These are phyloP conservation scores for Porphyrellus sp. DNA, from an alignment of 1,284 basidiomycete species.

Conservation along the genomic window DNA sequence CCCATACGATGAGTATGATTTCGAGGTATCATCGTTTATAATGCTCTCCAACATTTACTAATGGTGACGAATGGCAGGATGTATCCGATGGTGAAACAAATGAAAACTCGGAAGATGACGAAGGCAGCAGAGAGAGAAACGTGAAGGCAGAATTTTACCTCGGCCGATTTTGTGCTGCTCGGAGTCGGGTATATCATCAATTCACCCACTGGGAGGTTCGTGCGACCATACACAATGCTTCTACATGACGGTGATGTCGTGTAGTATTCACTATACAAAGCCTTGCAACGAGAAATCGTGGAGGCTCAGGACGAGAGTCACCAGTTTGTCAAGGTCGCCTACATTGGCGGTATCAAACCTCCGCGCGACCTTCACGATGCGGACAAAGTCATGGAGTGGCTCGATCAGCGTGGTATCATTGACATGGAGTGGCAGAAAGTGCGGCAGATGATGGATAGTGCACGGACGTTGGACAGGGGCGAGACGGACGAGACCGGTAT, in stretches of 20 bases:
- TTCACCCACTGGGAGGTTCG: conserved; percentile 86
- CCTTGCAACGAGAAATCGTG: conserved; percentile 54
- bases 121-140: conserved; percentile 26
- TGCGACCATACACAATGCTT: neutral
- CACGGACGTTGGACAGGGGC: conserved; percentile 59
- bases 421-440: conserved; percentile 65
- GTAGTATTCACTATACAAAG: conserved; percentile 60
- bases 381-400: conserved; percentile 77
- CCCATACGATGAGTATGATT: conserved; percentile 59
- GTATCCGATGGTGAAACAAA: conserved; percentile 23
- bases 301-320: conserved; percentile 37
- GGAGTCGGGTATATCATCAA: conserved; percentile 68
- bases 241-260: conserved; percentile 3
- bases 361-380: conserved; percentile 66
- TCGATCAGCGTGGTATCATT: conserved; percentile 69
- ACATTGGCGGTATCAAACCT: conserved; percentile 49
- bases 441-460: conserved; percentile 69
- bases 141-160: conserved; percentile 43
- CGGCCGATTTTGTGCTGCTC: conserved; percentile 72
- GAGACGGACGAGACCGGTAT: conserved; percentile 24
- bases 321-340: conserved; percentile 56
- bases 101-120: conserved; percentile 15
- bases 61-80: conserved; percentile 12
- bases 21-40: conserved; percentile 40
- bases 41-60: neutral